phyloP scores from a whole-genome alignment of 352 stramenopile species.

The Pythium oligandrum region DNA sequence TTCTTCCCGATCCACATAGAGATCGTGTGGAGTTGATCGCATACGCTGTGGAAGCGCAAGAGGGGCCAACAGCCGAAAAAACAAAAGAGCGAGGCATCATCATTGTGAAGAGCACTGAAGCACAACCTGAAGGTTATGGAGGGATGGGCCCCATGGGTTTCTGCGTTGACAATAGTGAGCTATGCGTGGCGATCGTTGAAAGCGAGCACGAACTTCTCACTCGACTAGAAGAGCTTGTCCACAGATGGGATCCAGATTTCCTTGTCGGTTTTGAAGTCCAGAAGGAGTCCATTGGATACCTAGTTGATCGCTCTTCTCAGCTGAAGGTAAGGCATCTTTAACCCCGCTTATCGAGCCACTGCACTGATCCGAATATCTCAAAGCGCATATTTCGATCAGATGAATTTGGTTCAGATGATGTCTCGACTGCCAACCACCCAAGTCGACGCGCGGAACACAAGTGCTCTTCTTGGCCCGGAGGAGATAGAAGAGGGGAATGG shows the following conservation, averaged over 20 bases:
- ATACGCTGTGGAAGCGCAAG: conserved; percentile 71
- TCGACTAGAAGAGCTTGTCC: conserved; percentile 14
- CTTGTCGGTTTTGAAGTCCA: conserved; percentile 19
- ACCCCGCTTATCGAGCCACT: neutral
- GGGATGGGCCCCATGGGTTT: conserved; percentile 3
- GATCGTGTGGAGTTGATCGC: conserved; percentile 61
- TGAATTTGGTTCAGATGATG: conserved; percentile 29
- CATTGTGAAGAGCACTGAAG: conserved; percentile 25
- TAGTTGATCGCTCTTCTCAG: conserved; percentile 18
- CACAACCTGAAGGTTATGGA: too few relatives aligned
- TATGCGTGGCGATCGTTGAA: conserved; percentile 19
- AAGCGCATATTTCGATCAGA: conserved; percentile 1
- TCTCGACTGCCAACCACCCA: conserved; percentile 21
- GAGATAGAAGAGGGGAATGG: conserved; percentile 23
- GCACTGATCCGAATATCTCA: too few relatives aligned
- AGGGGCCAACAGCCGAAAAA: conserved; percentile 47
- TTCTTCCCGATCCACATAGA: conserved; percentile 65
- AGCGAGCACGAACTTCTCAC: conserved; percentile 21
- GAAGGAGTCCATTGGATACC: conserved; percentile 14
- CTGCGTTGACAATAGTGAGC: conserved; percentile 14
- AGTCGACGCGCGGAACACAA: conserved; percentile 24
- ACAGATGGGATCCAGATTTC: conserved; percentile 21
- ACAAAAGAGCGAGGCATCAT: conserved; percentile 50
- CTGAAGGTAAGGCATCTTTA: conserved; percentile 11
- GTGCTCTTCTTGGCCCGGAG: conserved; percentile 13